Percentiles rank a stretch among this genome's conserved stretches.
Evolutionary conservation across 805 yeast species (phyloP).

Genomic region (Candida gorgasii): DNA sequence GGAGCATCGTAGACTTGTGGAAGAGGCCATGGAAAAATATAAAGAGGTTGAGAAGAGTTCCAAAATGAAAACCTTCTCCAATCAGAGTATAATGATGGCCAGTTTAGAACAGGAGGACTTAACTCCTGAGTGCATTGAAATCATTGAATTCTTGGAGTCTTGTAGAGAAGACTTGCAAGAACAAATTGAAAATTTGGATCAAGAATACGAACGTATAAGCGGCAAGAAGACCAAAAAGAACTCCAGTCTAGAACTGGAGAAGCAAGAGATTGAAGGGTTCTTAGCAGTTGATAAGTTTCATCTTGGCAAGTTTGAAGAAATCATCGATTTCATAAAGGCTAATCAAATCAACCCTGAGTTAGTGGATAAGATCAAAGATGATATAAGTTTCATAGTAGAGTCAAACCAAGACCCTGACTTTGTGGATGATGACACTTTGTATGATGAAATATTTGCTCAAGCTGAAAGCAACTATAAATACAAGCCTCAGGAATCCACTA

Average conservation of each 20-base stretch:
- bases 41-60: constrained; percentile 45
- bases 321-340: constrained; percentile 30
- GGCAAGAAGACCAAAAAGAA: constrained; percentile 42
- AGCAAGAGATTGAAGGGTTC: constrained; percentile 39
- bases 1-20: constrained; percentile 41
- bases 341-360: constrained; percentile 31
- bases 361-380: constrained; percentile 39
- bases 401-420: constrained; percentile 41
- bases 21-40: constrained; percentile 47
- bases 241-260: constrained; percentile 38
- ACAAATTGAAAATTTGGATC: constrained; percentile 38
- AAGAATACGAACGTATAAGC: constrained; percentile 41
- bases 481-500: constrained; percentile 12
- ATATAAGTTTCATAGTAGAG: constrained; percentile 37
- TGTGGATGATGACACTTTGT: constrained; percentile 38
- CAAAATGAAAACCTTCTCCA: constrained; percentile 45
- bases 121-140: constrained; percentile 35
- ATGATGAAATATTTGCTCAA: constrained; percentile 41
- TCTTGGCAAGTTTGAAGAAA: constrained; percentile 33
- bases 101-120: constrained; percentile 32
- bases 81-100: constrained; percentile 47
- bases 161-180: constrained; percentile 31
- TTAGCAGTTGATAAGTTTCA: constrained; percentile 37
- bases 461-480: constrained; percentile 19
- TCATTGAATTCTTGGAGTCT: constrained; percentile 32